These are phyloP conservation scores for Neofusicoccum ribis DNA, from an alignment of 2,329 filamentous ascomycete genomes.

Conservation along the genomic window DNA sequence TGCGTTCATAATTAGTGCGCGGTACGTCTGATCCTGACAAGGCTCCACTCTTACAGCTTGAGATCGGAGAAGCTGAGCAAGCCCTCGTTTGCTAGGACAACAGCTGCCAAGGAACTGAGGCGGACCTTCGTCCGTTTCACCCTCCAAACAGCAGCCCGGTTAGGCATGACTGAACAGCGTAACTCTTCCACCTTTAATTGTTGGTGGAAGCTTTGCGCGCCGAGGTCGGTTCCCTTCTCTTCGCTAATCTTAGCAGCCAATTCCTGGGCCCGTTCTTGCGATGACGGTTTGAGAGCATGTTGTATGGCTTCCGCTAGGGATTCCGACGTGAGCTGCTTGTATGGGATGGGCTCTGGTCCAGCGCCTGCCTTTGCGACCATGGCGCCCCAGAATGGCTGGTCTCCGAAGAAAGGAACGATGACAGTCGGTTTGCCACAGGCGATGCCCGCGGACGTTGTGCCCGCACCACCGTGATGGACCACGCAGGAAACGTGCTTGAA, in stretches of 20 bases:
- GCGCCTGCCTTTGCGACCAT: slow-evolving; percentile 44
- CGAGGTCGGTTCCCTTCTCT: slow-evolving; percentile 39
- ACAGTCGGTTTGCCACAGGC: slow-evolving; percentile 77
- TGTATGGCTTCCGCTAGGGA: slow-evolving; percentile 40
- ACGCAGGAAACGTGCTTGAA: slow-evolving; percentile 80
- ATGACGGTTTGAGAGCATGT: slow-evolving; percentile 39
- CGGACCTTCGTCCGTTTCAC: slow-evolving; percentile 39
- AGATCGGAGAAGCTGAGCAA: slow-evolving; percentile 38
- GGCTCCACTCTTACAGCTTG: slow-evolving; percentile 34
- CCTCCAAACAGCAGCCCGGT: slow-evolving; percentile 39
- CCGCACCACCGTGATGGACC: slow-evolving; percentile 84
- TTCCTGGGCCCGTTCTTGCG: slow-evolving; percentile 37
- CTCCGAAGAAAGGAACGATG: slow-evolving; percentile 73
- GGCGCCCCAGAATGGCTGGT: slow-evolving; percentile 44
- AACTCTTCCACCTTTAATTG: slow-evolving; percentile 41
- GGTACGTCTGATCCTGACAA: slow-evolving; percentile 19
- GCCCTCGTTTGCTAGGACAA: slow-evolving; percentile 38
- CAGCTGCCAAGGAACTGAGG: slow-evolving; percentile 40
- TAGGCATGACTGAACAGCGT: slow-evolving; percentile 35
- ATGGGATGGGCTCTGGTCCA: slow-evolving; percentile 40
- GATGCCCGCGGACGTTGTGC: slow-evolving; percentile 86
- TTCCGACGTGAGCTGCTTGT: slow-evolving; percentile 42
- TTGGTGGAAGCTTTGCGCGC: slow-evolving; percentile 40
- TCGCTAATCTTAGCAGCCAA: slow-evolving; percentile 39
- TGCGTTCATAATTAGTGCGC: slow-evolving; percentile 18